phyloP scores from a whole-genome alignment of 345 rosid genomes.

The Citrus sinensis region DVS_A1.0 CM039163.1:47716001-47716500 shows the following conservation, averaged over 20 bases:
- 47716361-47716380: not conserved
- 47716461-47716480: not conserved
- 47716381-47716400: slow-evolving; percentile 11
- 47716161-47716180: not conserved
- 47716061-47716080: slow-evolving; percentile 16
- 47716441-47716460: not conserved
- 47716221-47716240: too few relatives aligned
- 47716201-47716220: not conserved
- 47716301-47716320: not conserved
- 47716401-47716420: slow-evolving; percentile 36
- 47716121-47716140: not conserved
- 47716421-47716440: slow-evolving; percentile 24
- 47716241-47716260: slow-evolving; percentile 9
- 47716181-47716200: not conserved
- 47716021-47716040: slow-evolving; percentile 17
- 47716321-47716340: slow-evolving; percentile 11
- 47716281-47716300: not conserved
- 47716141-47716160: slow-evolving; percentile 2
- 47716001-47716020: not conserved
- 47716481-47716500: not conserved
- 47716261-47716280: not conserved
- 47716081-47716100: not conserved
- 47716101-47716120: too few relatives aligned
- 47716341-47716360: slow-evolving; percentile 1
- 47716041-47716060: slow-evolving; percentile 8